Evolutionary conservation across 176 grass and related monocot species (phyloP).

Genomic region (Calamus simplicifolius): DNA sequence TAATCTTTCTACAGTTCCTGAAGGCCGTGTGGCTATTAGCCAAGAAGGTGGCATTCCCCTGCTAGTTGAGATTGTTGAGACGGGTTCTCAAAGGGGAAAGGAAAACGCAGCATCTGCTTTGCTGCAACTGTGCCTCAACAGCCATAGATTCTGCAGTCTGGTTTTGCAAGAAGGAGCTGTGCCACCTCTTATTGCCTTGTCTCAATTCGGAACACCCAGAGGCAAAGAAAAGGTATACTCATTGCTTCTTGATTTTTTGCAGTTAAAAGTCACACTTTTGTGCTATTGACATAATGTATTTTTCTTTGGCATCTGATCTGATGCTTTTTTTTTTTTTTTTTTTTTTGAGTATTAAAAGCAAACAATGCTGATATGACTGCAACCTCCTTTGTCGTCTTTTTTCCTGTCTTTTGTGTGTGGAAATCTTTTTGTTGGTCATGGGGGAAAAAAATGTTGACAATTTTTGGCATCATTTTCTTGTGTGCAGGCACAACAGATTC

Average conservation of each 20-base stretch:
- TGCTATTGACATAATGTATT: neutral
- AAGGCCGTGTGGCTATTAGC: slow-evolving; percentile 26
- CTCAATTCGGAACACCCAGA: slow-evolving; percentile 44
- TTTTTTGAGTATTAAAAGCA: neutral
- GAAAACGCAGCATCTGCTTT: slow-evolving; percentile 31
- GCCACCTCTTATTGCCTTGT: slow-evolving; percentile 47
- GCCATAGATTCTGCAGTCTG: slow-evolving; percentile 35
- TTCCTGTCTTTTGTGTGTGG: too few relatives aligned
- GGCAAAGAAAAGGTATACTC: slow-evolving; percentile 37
- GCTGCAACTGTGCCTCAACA: slow-evolving; percentile 32
- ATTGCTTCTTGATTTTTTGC: too few relatives aligned
- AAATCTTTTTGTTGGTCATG: slow-evolving; percentile 1
- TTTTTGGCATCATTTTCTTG: slow-evolving; percentile 1
- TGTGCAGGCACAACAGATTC: slow-evolving; percentile 46
- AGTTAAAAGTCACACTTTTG: too few relatives aligned
- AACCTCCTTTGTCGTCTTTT: neutral
- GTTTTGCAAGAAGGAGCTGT: slow-evolving; percentile 49
- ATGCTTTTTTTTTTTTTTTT: too few relatives aligned
- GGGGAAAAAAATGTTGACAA: neutral
- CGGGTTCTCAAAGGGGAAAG: slow-evolving; percentile 28
- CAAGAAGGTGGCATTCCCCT: slow-evolving; percentile 37
- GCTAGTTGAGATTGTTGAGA: slow-evolving; percentile 35
- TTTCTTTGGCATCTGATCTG: neutral
- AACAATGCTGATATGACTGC: neutral
- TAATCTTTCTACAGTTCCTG: slow-evolving; percentile 36